These are phyloP conservation scores for Botrytis elliptica DNA, from an alignment of 2,329 filamentous ascomycete genomes.

Conservation along the genomic window DNA sequence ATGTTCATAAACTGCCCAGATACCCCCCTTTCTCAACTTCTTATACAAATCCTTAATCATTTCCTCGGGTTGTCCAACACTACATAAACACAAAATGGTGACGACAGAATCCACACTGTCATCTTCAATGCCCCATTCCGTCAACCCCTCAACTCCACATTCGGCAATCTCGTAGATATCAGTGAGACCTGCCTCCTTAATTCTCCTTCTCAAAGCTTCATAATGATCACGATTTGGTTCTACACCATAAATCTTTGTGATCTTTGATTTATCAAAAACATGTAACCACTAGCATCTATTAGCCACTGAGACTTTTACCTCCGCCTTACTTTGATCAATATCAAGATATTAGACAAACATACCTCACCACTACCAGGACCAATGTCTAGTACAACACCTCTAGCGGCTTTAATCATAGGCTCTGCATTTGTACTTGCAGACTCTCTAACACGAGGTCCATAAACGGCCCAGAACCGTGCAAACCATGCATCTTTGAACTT, in stretches of 20 bases:
- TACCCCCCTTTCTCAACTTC: slow-evolving; percentile 33
- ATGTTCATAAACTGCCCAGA: slow-evolving; percentile 38
- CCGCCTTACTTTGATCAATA: slow-evolving; percentile 30
- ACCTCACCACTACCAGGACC: slow-evolving; percentile 57
- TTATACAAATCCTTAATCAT: slow-evolving; percentile 34
- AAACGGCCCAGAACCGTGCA: slow-evolving; percentile 57
- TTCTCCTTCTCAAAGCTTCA: slow-evolving; percentile 46
- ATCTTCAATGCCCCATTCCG: slow-evolving; percentile 44
- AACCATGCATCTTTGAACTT: slow-evolving; percentile 52
- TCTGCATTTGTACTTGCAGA: slow-evolving; percentile 46
- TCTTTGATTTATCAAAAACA: slow-evolving; percentile 21
- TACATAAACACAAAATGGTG: slow-evolving; percentile 37
- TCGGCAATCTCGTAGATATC: slow-evolving; percentile 61
- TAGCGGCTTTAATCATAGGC: slow-evolving; percentile 39
- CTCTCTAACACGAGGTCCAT: slow-evolving; percentile 52
- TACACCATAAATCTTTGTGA: slow-evolving; percentile 56
- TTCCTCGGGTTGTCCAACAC: slow-evolving; percentile 28
- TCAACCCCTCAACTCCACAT: slow-evolving; percentile 59
- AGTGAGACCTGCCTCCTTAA: slow-evolving; percentile 52
- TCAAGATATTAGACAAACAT: slow-evolving; percentile 55
- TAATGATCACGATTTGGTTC: slow-evolving; percentile 61
- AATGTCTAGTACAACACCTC: slow-evolving; percentile 49
- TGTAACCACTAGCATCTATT: slow-evolving; percentile 41
- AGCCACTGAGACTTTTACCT: slow-evolving; percentile 46
- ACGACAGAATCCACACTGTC: slow-evolving; percentile 39